Base-by-base conservation (phyloP, 768 basidiomycete genomes). In the Rhodotorula diobovata region DNA sequence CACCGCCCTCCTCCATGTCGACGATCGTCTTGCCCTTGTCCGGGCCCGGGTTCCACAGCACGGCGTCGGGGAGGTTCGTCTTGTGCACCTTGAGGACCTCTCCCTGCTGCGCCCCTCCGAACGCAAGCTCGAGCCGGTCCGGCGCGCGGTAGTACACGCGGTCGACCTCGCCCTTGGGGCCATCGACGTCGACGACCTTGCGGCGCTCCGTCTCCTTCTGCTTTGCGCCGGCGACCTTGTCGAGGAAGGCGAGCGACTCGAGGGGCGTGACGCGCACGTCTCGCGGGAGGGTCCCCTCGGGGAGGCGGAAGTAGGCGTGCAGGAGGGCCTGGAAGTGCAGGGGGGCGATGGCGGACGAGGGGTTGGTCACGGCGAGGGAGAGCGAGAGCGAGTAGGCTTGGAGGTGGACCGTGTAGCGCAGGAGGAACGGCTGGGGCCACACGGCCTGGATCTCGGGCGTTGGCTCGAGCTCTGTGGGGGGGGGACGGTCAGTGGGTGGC, bases 1-100 rank as follows among this genome's bases (percentile, higher is more conserved):
- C 94, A 79, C 94, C 95, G 0, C 85, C 85, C 12, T 85, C 84
- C 78, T 97, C 91, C 91, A 99, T 92, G 78, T 99, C 95, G 21
- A 80, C 86, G 16, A 98, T 89, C 21, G 80, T 83, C 69, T 84
- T 86, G 18, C 53, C 67, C 57, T 76, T 77, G 16, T 41, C 66
- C 43, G 82, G 83, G 76, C 87, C 87, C 14, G 96, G 95, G 82
- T 99, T 98, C 95, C 96, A 98, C 51, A 95, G 88, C 72, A 91
- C 81, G 21, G 10, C 35, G 41, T 72, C 65, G 20, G 51, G 61
- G 12, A 75, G 55, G 46, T 67, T 62, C 41, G 45, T 59, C 65
- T 73, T 77, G 39, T 37, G 46, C 50, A 79, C 54, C 48, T 78
- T 63, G 32, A 76, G 51, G 6, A 64, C 64, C 6, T 66, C 71